A percentile compares a stretch with the other conserved stretches of the same genome.
Conservation (phyloP, 805 yeast genomes). For the Monosporozyma solicola region DNA sequence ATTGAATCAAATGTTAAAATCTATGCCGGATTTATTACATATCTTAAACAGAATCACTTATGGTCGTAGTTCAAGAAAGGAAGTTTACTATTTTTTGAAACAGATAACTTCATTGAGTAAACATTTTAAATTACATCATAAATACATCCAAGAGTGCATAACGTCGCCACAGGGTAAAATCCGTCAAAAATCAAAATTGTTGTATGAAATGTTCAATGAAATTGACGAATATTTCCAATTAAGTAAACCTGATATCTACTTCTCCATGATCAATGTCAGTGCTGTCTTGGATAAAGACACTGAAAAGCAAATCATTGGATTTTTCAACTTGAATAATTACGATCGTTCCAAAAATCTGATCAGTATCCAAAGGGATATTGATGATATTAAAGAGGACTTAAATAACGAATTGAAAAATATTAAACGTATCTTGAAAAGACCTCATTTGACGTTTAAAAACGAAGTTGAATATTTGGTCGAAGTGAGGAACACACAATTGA, state of each 20-base stretch:
- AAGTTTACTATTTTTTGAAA: slow-evolving; percentile 46
- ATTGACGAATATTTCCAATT: slow-evolving; percentile 31
- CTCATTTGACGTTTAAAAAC: slow-evolving; percentile 47
- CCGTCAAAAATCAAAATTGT: slow-evolving; percentile 22
- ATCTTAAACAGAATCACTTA: slow-evolving; percentile 52
- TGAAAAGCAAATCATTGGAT: slow-evolving; percentile 37
- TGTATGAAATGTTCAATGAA: slow-evolving; percentile 32
- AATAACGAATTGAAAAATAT: slow-evolving; percentile 44
- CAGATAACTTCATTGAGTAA: slow-evolving; percentile 34
- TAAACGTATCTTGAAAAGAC: slow-evolving; percentile 41
- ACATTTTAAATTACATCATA: slow-evolving; percentile 24
- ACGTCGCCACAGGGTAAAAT: slow-evolving; percentile 10
- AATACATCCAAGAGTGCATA: slow-evolving; percentile 25
- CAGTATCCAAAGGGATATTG: slow-evolving; percentile 32
- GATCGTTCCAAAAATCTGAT: slow-evolving; percentile 35
- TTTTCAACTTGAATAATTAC: slow-evolving; percentile 33
- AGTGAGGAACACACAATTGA: slow-evolving; percentile 50
- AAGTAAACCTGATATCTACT: slow-evolving; percentile 29
- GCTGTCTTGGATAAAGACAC: slow-evolving; percentile 44
- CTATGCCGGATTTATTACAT: slow-evolving; percentile 49
- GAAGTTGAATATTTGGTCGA: slow-evolving; percentile 72
- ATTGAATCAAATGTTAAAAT: slow-evolving; percentile 28
- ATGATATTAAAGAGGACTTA: slow-evolving; percentile 38
- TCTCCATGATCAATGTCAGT: slow-evolving; percentile 42
- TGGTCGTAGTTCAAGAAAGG: slow-evolving; percentile 48